Percentiles rank a stretch among this genome's conserved stretches.
Evolutionary conservation across 257 asterid species (phyloP).

Genomic region (Solanum pennellii): DNA sequence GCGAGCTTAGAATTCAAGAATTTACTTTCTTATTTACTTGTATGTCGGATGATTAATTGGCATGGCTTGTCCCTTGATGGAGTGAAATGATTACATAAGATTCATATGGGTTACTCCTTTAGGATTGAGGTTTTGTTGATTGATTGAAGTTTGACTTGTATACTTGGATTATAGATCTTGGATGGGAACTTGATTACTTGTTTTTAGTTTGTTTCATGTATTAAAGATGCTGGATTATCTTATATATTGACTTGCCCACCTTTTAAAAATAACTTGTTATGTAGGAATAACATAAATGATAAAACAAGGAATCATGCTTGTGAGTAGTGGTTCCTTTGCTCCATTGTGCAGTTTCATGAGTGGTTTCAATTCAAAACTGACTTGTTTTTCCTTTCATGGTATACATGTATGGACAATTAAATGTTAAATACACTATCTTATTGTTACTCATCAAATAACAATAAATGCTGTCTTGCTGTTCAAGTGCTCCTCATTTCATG

Average conservation of each 20-base stretch:
- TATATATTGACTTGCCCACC: neutral
- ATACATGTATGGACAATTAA: neutral
- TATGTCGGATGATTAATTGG: neutral
- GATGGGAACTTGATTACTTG: neutral
- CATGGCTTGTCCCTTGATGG: neutral
- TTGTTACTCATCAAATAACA: neutral
- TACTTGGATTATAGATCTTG: neutral
- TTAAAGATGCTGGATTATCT: neutral
- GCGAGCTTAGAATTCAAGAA: neutral
- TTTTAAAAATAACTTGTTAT: neutral
- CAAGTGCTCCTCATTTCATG: neutral
- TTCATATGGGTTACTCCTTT: neutral
- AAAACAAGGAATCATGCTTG: neutral
- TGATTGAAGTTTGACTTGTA: neutral
- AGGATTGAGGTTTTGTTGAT: neutral
- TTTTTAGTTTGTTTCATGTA: neutral
- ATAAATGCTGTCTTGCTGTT: neutral
- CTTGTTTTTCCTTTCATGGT: neutral
- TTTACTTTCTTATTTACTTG: neutral
- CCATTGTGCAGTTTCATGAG: neutral
- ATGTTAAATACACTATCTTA: neutral
- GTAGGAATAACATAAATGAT: neutral
- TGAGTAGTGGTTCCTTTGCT: neutral
- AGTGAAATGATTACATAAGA: neutral
- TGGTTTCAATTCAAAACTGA: neutral